phyloP scores from a whole-genome alignment of 225 moss, liverwort and hornwort species.

The Climacium dendroides region DNA sequence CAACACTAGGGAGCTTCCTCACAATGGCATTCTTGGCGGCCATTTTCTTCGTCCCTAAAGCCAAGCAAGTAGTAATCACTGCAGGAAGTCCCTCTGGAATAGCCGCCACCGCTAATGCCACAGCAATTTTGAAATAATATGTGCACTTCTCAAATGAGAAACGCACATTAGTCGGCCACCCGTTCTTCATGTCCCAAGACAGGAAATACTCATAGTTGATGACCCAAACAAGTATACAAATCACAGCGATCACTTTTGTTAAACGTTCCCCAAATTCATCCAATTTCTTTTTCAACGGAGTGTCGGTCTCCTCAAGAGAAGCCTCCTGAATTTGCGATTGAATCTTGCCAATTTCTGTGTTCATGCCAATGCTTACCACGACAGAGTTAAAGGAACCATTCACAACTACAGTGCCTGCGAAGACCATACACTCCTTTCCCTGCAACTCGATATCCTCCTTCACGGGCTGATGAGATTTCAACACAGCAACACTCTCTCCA shows the following conservation, averaged over 20 bases:
- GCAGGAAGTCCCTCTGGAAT: constrained; percentile 93
- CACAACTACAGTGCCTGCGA: constrained; percentile 74
- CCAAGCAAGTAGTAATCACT: constrained; percentile 88
- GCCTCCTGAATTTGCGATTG: constrained; percentile 91
- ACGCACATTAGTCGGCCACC: constrained; percentile 49
- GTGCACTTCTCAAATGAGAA: constrained; percentile 94
- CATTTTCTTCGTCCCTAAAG: constrained; percentile 88
- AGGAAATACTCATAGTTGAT: constrained; percentile 90
- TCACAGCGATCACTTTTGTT: constrained; percentile 76
- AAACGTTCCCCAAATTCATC: constrained; percentile 83
- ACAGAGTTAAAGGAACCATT: constrained; percentile 79
- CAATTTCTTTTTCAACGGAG: constrained; percentile 80
- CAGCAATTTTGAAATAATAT: constrained; percentile 94
- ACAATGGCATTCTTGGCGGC: constrained; percentile 95
- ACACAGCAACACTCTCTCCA: constrained; percentile 83
- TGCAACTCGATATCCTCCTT: constrained; percentile 68
- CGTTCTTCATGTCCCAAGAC: constrained; percentile 62
- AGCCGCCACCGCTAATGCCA: constrained; percentile 84
- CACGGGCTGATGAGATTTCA: constrained; percentile 56
- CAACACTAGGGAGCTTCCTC: constrained; percentile 85
- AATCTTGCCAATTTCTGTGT: constrained; percentile 88
- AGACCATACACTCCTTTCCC: constrained; percentile 83
- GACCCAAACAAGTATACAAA: constrained; percentile 82
- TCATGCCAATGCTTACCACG: constrained; percentile 74
- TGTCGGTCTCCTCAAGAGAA: constrained; percentile 67